Base-by-base conservation (phyloP, 2,329 filamentous ascomycete species). In the Teratosphaeria zuluensis region DNA sequence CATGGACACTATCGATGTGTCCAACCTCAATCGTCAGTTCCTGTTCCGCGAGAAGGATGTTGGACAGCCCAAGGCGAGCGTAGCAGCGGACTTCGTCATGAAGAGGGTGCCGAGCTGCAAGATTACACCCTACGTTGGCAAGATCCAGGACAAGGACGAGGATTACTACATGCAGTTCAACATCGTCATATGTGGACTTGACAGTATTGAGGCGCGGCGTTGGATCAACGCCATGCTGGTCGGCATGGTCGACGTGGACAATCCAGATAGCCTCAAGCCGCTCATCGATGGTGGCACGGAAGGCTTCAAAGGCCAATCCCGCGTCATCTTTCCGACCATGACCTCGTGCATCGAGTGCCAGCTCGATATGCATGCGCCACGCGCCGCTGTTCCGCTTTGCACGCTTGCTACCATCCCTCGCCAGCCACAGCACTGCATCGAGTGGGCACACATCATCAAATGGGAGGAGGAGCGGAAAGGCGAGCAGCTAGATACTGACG, bases 1-100 rank as follows among this genome's bases (percentile, higher is more conserved):
- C 76, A 99, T 99, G 94, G 91, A 99, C 74, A 99, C 92, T 1
- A 99, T 99, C 73, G 94, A 99, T 71, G 92, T 99, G 61, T 96
- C 92, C 55, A 99, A 99, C 73, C 82, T 99, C 24, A 99, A 99
- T 75, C 88, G 94, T 51, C 94, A 99, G 69, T 99, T 99, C 70
- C 84, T 99, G 60, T 99, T 99, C 75, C 89, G 94, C 24, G 83
- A 92, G 67, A 80, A 85, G 61, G 94, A 99, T 72, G 92, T 99
- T 31, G 94, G 95, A 42, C 92, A 90, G 69, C 89, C 83, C 66
- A 99, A 99, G 76, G 94, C 95, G 55, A 90, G 94, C 70, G 89
- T 96, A 51, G 94, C 94, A 3, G 94, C 94, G 8, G 82, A 83
- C 11, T 97, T 97, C 68, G 92, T 99, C 51, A 88, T 95, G 80